Percentiles rank a stretch among this genome's conserved stretches.
Conservation (phyloP, 2,329 filamentous ascomycete species). For the Amauroascus verrucosus region DNA sequence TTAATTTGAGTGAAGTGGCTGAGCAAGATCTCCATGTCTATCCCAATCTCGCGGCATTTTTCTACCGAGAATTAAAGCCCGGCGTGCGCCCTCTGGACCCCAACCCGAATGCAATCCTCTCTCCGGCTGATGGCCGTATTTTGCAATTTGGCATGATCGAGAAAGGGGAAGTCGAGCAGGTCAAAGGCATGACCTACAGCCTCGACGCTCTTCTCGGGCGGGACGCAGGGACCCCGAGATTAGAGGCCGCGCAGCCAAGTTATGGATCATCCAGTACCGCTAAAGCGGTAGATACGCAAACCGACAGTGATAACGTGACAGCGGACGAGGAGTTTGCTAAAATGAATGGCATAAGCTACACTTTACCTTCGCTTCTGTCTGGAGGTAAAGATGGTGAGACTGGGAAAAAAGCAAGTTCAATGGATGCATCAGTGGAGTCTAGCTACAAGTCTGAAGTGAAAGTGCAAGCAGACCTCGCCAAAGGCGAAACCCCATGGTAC, state of each 20-base stretch:
- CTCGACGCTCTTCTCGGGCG: conserved; percentile 80
- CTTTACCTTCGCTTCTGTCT: conserved; percentile 74
- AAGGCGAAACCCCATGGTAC: conserved; percentile 60
- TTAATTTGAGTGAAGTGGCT: conserved; percentile 74
- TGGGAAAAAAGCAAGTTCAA: conserved; percentile 41
- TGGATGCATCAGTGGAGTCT: conserved; percentile 63
- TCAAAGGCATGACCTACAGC: conserved; percentile 97
- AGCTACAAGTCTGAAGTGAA: conserved; percentile 66
- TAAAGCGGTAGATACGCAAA: conserved; percentile 19
- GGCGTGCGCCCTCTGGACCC: conserved; percentile 76
- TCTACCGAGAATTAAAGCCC: conserved; percentile 89
- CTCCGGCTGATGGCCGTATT: conserved; percentile 80
- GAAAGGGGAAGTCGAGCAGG: conserved; percentile 90
- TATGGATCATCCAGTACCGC: conserved; percentile 23
- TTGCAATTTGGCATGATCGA: conserved; percentile 89
- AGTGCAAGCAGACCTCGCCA: conserved; percentile 72
- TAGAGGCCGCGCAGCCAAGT: conserved; percentile 27
- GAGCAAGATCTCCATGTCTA: conserved; percentile 83
- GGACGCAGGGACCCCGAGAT: conserved; percentile 40
- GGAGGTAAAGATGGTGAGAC: conserved; percentile 41
- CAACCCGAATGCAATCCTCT: conserved; percentile 67
- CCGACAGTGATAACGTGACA: conserved; percentile 55
- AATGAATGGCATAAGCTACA: conserved; percentile 93
- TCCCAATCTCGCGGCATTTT: conserved; percentile 90
- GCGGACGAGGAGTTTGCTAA: conserved; percentile 86